These are phyloP conservation scores for Phialophora macrospora DNA, from an alignment of 2,329 filamentous ascomycete genomes.

Conservation along the genomic window DNA sequence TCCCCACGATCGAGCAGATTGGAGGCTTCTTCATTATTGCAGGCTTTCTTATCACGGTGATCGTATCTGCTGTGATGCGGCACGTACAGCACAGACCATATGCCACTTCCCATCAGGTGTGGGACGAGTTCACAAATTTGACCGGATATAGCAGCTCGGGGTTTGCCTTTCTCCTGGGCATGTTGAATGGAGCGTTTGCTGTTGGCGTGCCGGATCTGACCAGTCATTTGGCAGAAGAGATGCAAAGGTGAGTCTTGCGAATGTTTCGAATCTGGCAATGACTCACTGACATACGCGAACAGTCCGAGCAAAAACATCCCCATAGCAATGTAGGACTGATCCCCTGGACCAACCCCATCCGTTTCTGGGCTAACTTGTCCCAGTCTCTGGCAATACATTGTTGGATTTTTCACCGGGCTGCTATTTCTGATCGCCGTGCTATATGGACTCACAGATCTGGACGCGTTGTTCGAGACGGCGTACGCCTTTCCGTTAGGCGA, in stretches of 20 bases:
- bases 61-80: slow-evolving; percentile 43
- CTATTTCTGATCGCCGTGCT: slow-evolving; percentile 57
- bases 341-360: background rate
- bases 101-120: slow-evolving; percentile 56
- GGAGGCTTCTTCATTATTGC: slow-evolving; percentile 58
- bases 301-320: slow-evolving; percentile 59
- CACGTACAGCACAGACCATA: slow-evolving; percentile 49
- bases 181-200: slow-evolving; percentile 71
- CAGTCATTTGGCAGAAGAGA: slow-evolving; percentile 68
- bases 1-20: slow-evolving; percentile 41
- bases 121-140: slow-evolving; percentile 59
- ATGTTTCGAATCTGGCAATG: background rate
- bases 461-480: slow-evolving; percentile 42
- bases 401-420: slow-evolving; percentile 55
- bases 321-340: slow-evolving; percentile 49
- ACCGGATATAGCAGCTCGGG: slow-evolving; percentile 52
- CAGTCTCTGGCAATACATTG: slow-evolving; percentile 48
- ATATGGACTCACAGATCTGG: slow-evolving; percentile 55
- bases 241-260: slow-evolving; percentile 54
- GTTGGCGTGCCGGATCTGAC: slow-evolving; percentile 69
- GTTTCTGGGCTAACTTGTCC: background rate
- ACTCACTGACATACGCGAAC: background rate
- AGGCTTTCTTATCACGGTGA: slow-evolving; percentile 54
- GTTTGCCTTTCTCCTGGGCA: slow-evolving; percentile 69
- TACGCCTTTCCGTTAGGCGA: slow-evolving; percentile 66